phyloP scores from a whole-genome alignment of 257 asterid species.

The Solanum tarapatanum region DNA sequence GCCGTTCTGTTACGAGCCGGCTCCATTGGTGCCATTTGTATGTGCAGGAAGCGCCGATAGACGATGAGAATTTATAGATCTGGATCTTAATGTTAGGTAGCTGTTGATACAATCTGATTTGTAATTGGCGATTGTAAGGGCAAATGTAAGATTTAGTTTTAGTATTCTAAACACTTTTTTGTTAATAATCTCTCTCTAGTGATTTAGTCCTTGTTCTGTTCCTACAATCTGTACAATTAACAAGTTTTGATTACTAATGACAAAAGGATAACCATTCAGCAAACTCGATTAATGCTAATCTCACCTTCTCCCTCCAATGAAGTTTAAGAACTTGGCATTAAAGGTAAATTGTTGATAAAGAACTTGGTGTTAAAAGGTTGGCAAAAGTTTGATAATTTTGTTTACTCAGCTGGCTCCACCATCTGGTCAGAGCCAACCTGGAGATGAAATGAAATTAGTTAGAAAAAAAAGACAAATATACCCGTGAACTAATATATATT shows the following conservation, averaged over 20 bases:
- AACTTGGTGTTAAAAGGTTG: too few species aligned
- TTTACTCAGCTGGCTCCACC: too few species aligned
- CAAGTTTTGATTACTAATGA: background rate
- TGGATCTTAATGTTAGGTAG: background rate
- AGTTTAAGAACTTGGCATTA: too few species aligned
- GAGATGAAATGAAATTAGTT: too few species aligned
- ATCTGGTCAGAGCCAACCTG: too few species aligned
- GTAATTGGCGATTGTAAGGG: background rate
- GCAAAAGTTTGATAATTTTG: too few species aligned
- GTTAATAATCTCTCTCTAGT: background rate
- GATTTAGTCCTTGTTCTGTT: background rate
- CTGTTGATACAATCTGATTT: background rate
- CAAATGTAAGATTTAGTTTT: background rate
- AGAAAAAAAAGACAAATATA: too few species aligned
- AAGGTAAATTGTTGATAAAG: too few species aligned
- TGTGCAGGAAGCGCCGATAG: constrained; percentile 35
- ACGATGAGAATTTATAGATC: constrained; percentile 1
- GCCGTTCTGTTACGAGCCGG: constrained; percentile 45
- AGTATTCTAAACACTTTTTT: background rate
- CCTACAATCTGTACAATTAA: background rate
- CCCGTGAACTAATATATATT: too few species aligned
- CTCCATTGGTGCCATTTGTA: constrained; percentile 38
- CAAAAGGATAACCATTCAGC: background rate
- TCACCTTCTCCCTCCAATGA: too few species aligned
- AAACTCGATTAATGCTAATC: background rate